These are phyloP conservation scores for Xylariaceae sp. DNA, from an alignment of 2,329 filamentous ascomycete genomes.

Conservation along the genomic window DNA sequence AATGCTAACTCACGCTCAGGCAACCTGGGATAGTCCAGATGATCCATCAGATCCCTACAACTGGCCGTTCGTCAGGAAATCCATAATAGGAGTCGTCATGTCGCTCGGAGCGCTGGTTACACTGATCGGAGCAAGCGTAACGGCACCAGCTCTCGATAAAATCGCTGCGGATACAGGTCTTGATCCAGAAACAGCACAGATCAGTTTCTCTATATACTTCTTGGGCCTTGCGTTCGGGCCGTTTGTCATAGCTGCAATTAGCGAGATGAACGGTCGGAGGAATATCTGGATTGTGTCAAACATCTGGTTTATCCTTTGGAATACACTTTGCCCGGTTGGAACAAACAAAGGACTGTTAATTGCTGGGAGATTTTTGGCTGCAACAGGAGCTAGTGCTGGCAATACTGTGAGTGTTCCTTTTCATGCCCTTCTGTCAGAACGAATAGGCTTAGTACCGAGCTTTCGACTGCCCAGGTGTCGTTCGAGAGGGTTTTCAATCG, in stretches of 20 bases:
- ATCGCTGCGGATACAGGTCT: slow-evolving; percentile 34
- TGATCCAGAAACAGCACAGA: slow-evolving; percentile 27
- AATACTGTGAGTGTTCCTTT: slow-evolving; percentile 23
- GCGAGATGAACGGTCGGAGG: slow-evolving; percentile 36
- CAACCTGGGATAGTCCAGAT: slow-evolving; percentile 23
- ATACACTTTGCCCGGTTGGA: slow-evolving; percentile 33
- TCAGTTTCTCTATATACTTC: slow-evolving; percentile 36
- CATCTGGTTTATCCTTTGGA: slow-evolving; percentile 37
- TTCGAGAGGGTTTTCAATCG: not conserved
- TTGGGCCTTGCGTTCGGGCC: slow-evolving; percentile 36
- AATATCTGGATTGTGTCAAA: slow-evolving; percentile 34
- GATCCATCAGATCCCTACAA: slow-evolving; percentile 24
- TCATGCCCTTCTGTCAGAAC: no score
- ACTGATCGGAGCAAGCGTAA: slow-evolving; percentile 36
- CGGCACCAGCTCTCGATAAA: slow-evolving; percentile 34
- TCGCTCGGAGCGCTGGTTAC: slow-evolving; percentile 36
- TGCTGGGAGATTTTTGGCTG: slow-evolving; percentile 29
- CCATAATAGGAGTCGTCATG: slow-evolving; percentile 29
- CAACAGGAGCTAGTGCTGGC: slow-evolving; percentile 24
- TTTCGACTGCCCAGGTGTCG: no score
- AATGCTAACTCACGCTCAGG: not conserved
- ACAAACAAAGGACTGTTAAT: slow-evolving; percentile 33
- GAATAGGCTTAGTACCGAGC: not conserved
- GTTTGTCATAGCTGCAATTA: slow-evolving; percentile 33
- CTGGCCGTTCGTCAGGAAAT: slow-evolving; percentile 19